These are phyloP conservation scores for Tulasnella sp. DNA, from an alignment of 768 basidiomycete genomes.

Conservation along the genomic window DNA sequence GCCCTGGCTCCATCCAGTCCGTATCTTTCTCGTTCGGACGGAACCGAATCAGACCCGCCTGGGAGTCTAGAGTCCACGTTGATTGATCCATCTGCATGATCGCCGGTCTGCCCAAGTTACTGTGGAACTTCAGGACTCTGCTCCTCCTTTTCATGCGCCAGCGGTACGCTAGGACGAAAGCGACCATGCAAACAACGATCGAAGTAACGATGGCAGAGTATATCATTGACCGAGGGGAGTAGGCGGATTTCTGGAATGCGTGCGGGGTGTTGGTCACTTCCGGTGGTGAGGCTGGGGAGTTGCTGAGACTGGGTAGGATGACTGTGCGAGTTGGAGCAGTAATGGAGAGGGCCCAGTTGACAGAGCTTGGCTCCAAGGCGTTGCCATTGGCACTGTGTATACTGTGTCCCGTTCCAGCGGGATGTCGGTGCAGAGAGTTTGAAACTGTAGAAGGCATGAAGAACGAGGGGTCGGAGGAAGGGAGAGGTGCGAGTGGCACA, in stretches of 20 bases:
- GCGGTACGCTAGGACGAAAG: background rate
- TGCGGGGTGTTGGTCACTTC: background rate
- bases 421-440: background rate
- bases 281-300: background rate
- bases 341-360: background rate
- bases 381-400: background rate
- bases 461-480: no score
- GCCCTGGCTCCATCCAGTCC: background rate
- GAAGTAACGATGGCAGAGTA: background rate
- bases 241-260: background rate
- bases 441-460: background rate
- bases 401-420: background rate
- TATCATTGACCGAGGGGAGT: background rate
- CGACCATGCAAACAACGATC: background rate
- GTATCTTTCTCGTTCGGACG: background rate
- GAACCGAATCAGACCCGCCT: background rate
- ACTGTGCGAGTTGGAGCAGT: background rate
- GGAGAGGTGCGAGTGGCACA: no score
- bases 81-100: background rate
- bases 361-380: background rate
- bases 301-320: background rate
- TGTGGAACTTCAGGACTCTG: background rate
- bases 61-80: background rate
- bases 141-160: background rate
- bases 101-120: background rate